Evolutionary conservation across 2,329 filamentous ascomycete species (phyloP).

Genomic region (Alternaria arbusti): DNA sequence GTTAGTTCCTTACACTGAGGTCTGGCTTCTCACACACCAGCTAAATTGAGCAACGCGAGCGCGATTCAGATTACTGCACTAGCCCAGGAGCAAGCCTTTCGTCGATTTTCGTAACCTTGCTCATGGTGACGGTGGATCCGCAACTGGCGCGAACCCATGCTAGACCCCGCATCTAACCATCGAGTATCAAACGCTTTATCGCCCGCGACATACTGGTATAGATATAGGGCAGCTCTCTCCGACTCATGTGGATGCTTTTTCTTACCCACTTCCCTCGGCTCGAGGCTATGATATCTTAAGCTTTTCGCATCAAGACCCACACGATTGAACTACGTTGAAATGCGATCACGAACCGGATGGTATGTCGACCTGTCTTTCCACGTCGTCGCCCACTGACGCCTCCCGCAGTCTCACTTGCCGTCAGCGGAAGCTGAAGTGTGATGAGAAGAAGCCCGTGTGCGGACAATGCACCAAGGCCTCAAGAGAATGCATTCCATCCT

Average conservation of each 20-base stretch:
- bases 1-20: conserved; percentile 23
- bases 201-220: conserved; percentile 34
- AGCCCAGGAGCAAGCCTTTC: conserved; percentile 32
- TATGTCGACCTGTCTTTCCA: conserved; percentile 23
- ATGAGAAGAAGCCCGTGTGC: conserved; percentile 67
- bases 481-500: conserved; percentile 66
- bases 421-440: conserved; percentile 69
- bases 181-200: conserved; percentile 28
- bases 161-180: conserved; percentile 43
- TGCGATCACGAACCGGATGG: conserved; percentile 52
- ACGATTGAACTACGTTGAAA: conserved; percentile 21
- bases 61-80: conserved; percentile 41
- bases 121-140: conserved; percentile 37
- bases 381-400: conserved; percentile 12
- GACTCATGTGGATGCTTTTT: conserved; percentile 29
- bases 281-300: conserved; percentile 21
- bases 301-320: conserved; percentile 22
- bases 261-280: conserved; percentile 32
- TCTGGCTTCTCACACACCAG: conserved; percentile 29
- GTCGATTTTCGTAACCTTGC: conserved; percentile 30
- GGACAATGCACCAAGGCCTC: conserved; percentile 67
- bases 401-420: conserved; percentile 58
- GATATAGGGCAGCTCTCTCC: conserved; percentile 39
- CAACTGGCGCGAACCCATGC: conserved; percentile 43
- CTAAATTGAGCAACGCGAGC: conserved; percentile 33